These are phyloP conservation scores for Psilocybe tampanensis DNA, from an alignment of 768 basidiomycete species.

Conservation along the genomic window DNA sequence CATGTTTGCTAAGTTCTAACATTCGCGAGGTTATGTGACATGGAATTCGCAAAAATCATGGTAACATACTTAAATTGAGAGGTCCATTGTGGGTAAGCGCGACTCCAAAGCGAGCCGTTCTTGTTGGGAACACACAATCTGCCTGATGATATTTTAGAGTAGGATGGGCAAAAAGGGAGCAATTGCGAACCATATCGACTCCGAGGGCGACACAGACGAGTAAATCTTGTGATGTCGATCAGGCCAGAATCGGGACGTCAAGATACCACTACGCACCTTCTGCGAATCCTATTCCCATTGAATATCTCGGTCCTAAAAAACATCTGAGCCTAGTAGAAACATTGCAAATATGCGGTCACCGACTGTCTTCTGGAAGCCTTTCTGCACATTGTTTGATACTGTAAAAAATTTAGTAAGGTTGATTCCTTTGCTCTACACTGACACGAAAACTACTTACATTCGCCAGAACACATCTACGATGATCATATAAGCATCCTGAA, in stretches of 20 bases:
- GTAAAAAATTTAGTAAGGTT: neutral
- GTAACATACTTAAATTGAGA: conserved; percentile 71
- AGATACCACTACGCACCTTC: conserved; percentile 57
- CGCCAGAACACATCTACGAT: conserved; percentile 79
- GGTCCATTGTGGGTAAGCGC: conserved; percentile 84
- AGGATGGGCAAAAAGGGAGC: neutral
- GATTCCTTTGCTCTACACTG: neutral
- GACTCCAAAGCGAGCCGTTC: conserved; percentile 90
- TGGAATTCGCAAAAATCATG: neutral
- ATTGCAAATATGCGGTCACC: conserved; percentile 25
- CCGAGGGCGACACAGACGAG: conserved; percentile 91
- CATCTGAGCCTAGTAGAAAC: conserved; percentile 2
- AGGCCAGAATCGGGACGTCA: neutral
- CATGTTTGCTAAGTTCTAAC: conserved; percentile 69
- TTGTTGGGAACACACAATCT: conserved; percentile 92
- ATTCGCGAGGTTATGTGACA: neutral
- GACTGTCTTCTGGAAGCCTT: conserved; percentile 77
- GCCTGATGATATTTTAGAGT: conserved; percentile 47
- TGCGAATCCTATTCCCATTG: conserved; percentile 92
- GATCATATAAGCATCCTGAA: neutral
- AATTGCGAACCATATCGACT: conserved; percentile 75
- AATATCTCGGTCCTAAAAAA: conserved; percentile 76
- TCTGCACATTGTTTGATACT: conserved; percentile 85
- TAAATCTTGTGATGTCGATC: conserved; percentile 53
- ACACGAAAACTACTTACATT: conserved; percentile 57